These are phyloP conservation scores for Polytrichum commune DNA, from an alignment of 225 moss, liverwort and hornwort species.

Conservation along the genomic window DNA sequence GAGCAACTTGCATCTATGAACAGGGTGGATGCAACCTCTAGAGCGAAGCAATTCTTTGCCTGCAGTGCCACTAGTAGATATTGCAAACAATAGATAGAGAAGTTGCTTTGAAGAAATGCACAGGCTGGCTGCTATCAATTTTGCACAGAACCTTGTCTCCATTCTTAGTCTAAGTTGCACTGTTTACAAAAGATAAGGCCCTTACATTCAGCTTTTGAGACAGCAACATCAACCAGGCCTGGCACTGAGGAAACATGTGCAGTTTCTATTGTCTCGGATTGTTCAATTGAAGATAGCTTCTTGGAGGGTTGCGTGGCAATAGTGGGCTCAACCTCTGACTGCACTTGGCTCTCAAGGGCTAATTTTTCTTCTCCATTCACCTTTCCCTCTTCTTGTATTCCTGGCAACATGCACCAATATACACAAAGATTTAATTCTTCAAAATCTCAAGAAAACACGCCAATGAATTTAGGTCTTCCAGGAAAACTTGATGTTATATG, in stretches of 20 bases:
- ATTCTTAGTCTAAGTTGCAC: too few relatives aligned
- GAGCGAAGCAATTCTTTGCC: too few relatives aligned
- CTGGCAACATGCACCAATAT: conserved; percentile 13
- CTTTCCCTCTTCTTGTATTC: conserved; percentile 24
- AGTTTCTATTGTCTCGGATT: conserved; percentile 45
- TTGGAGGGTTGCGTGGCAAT: conserved; percentile 28
- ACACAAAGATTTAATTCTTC: conserved; percentile 7
- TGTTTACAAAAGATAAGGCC: too few relatives aligned
- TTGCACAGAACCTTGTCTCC: too few relatives aligned
- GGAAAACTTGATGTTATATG: too few relatives aligned
- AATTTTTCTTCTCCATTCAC: conserved; percentile 33
- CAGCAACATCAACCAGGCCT: conserved; percentile 28
- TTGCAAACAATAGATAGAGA: too few relatives aligned
- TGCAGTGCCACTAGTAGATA: too few relatives aligned
- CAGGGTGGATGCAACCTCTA: too few relatives aligned
- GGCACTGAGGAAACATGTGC: conserved; percentile 43
- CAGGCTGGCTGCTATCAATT: too few relatives aligned
- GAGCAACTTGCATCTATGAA: background rate
- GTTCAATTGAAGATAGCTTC: conserved; percentile 36
- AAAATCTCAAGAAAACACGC: conserved; percentile 1
- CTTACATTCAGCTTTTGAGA: conserved; percentile 45
- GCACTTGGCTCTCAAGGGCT: conserved; percentile 35
- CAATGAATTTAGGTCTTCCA: too few relatives aligned
- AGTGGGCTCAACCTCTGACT: conserved; percentile 24
- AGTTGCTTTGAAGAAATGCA: too few relatives aligned